Evolutionary conservation across 164 flowering plant genomes (phyloP).

Genomic region (Nymphaea thermarum): DNA sequence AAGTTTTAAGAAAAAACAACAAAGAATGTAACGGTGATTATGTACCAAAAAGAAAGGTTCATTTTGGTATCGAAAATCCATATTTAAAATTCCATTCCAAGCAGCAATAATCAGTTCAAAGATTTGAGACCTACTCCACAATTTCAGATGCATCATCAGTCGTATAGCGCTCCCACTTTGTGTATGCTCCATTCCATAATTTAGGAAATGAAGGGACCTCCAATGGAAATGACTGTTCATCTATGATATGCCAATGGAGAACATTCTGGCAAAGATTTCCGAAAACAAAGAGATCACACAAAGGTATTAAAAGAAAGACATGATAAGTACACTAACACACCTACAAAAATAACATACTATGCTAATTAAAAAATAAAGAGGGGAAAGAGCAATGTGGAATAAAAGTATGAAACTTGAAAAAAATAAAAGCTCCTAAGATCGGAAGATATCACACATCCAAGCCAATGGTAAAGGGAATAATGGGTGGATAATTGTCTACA

Average conservation of each 20-base stretch:
- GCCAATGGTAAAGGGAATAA: no score
- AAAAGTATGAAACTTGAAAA: no score
- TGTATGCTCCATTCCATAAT: conserved; percentile 90
- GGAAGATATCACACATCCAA: no score
- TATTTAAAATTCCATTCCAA: no score
- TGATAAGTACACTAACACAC: neutral
- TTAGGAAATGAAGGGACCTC: conserved; percentile 78
- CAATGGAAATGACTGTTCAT: conserved; percentile 86
- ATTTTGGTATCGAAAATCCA: no score
- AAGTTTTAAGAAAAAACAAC: no score
- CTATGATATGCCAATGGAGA: conserved; percentile 98
- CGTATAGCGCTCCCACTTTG: conserved; percentile 91
- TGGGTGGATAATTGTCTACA: no score
- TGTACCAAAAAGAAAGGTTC: no score
- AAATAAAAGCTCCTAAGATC: no score
- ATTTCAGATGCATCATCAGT: conserved; percentile 85
- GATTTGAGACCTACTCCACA: conserved; percentile 47
- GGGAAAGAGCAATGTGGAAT: neutral
- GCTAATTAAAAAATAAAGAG: neutral
- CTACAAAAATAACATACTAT: conserved; percentile 2
- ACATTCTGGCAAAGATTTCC: conserved; percentile 79
- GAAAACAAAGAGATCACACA: conserved; percentile 21
- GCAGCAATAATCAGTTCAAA: neutral
- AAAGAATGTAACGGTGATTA: no score
- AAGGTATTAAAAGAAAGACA: conserved; percentile 5